These are phyloP conservation scores for Saccharomycopsis hybrid DNA, from an alignment of 1,139 yeast genomes.

Conservation along the genomic window DNA sequence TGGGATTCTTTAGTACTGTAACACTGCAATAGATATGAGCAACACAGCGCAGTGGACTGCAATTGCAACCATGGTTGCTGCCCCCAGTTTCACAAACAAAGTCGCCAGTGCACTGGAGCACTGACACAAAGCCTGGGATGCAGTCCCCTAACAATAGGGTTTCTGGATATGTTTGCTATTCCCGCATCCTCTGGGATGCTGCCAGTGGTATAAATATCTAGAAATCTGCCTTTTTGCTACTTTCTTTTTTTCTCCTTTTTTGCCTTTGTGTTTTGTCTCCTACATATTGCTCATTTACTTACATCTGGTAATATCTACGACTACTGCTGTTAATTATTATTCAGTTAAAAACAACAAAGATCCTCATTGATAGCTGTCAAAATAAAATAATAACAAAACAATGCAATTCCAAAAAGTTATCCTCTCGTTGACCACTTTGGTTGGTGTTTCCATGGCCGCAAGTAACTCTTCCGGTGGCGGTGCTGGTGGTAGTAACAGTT, in stretches of 20 bases:
- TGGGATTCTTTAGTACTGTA: too few species aligned
- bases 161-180: too few species aligned
- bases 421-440: constrained; percentile 1
- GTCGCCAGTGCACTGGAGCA: too few species aligned
- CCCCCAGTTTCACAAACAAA: too few species aligned
- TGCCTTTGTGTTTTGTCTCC: not conserved
- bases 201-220: not conserved
- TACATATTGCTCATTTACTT: not conserved
- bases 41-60: too few species aligned
- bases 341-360: not conserved
- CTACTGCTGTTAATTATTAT: not conserved
- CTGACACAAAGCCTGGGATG: too few species aligned
- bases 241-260: not conserved
- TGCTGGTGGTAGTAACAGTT: constrained; percentile 3
- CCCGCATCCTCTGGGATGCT: too few species aligned
- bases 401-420: constrained; percentile 4
- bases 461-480: constrained; percentile 8
- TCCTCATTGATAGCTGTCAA: too few species aligned
- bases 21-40: too few species aligned
- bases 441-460: constrained; percentile 4
- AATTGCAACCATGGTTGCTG: too few species aligned
- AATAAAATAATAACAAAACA: not conserved
- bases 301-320: not conserved
- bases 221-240: not conserved
- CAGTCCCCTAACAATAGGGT: too few species aligned